phyloP scores from a whole-genome alignment of 1,284 basidiomycete genomes.

The Cryptococcus neoformans region DNA sequence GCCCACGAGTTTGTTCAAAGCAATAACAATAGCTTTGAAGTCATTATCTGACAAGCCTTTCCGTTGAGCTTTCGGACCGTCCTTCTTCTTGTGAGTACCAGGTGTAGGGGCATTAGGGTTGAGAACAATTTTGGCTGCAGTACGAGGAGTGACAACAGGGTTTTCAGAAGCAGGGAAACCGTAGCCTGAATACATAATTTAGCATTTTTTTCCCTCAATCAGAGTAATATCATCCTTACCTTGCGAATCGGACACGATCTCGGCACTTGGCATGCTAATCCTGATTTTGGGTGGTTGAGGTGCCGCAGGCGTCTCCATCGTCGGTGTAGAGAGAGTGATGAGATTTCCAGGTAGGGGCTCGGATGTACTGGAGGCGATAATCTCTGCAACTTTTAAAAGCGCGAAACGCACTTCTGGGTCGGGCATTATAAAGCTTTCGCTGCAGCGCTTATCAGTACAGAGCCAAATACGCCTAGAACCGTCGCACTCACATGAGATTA shows the following conservation, averaged over 20 bases:
- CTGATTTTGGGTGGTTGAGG: constrained; percentile 41
- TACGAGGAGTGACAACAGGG: constrained; percentile 38
- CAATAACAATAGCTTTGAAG: constrained; percentile 71
- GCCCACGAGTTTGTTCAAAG: constrained; percentile 68
- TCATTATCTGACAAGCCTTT: constrained; percentile 79
- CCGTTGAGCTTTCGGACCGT: constrained; percentile 67
- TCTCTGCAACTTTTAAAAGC: constrained; percentile 85
- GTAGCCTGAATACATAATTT: constrained; percentile 15
- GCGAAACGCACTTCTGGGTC: constrained; percentile 90
- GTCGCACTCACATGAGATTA: constrained; percentile 24
- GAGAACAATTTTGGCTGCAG: constrained; percentile 48
- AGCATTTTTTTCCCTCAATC: not conserved
- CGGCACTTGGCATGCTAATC: constrained; percentile 25
- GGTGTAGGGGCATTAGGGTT: constrained; percentile 12
- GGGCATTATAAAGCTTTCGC: constrained; percentile 51
- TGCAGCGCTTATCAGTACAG: constrained; percentile 5
- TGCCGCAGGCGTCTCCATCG: constrained; percentile 59
- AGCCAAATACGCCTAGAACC: not conserved
- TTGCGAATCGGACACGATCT: constrained; percentile 11
- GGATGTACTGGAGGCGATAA: constrained; percentile 75
- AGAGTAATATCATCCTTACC: constrained; percentile 1
- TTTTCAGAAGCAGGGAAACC: constrained; percentile 22
- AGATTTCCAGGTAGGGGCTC: constrained; percentile 83
- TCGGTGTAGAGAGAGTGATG: constrained; percentile 75
- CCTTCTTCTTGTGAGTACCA: constrained; percentile 44